Base-by-base conservation (phyloP, 306 rosid species). In the Inga leiocalycina region DNA sequence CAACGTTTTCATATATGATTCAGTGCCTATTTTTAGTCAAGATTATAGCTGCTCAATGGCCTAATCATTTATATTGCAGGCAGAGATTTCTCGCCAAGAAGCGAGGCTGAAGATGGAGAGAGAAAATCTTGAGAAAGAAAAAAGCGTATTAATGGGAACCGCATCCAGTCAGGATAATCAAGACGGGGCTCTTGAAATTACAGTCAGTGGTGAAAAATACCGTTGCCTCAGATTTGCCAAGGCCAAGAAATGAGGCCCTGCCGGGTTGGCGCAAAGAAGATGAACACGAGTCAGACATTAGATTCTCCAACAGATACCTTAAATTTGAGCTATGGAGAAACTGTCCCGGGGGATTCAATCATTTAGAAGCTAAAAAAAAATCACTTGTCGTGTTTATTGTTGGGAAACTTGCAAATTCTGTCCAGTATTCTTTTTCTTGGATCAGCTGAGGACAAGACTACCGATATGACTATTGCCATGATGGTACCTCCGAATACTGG, bases 181-280 rank as follows among this genome's bases (percentile, higher is more conserved):
- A 85, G 97, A 96, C 61, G 99, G 97, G 75, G 98, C 97, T 61
- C 97, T 96, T 76, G 99, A 96, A 88, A 96, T 96, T 76, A 96
- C 98, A 66, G 99, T 96, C n/a, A 94, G 98, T 7, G 99, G 98
- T 35, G 99, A 96, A 85, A 96, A 96, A 78, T 96, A 96, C 85
- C 87, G 99, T 54, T 96, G 99, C 80, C 95, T 96, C 51, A 90
- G 99, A 93, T 96, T 96, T 83, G 76, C 93, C 76, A 96, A 93
- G 94, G 99, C 99, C 22, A 96, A 93, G 85, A 96, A 93, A 83
- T 93, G 97, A 93, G 71, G 79, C 86, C 46, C 74, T 80, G 51
- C 67, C 12, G 22, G 24, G 20, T 70, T 64, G 75, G 74, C 34
- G 9, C 30, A 20, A 10, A 41, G 14, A 4, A 41, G n/a, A 70